Evolutionary conservation across 139 green algal genomes (phyloP), one percentile per base, ranked within the genome.

Genomic region (Chlorella sp.): DNA sequence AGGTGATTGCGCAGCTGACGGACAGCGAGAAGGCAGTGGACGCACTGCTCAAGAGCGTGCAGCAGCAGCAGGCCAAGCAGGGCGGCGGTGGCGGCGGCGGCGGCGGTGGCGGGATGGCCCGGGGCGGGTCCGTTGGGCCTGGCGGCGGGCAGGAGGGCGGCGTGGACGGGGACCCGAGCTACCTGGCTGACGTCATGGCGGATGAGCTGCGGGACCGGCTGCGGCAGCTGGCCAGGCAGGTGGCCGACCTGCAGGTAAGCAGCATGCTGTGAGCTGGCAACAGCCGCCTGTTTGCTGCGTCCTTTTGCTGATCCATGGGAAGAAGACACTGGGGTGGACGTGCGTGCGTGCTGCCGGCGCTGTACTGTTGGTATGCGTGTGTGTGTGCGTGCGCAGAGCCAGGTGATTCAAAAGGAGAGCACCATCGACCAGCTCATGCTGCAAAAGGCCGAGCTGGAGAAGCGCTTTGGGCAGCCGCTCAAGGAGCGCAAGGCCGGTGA

Each of bases 221-320:
- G 33, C 49, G 66, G 22, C 70, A 82, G 59, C 66, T 88, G 63
- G 80, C 80, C 3, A 64, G 72, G 2, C 80, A 88, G 74, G 69
- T 86, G 70, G 83, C 80, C 26, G 75, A 83, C 50, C 69, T 88
- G 68, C 83, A 88, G 67, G 73, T 81, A 35, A 1, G 61, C n/a
- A n/a, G n/a, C n/a, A n/a, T n/a, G n/a, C n/a, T n/a, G n/a, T n/a
- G n/a, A n/a, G n/a, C n/a, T n/a, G n/a, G n/a, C n/a, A n/a, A n/a
- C n/a, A n/a, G n/a, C n/a, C n/a, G n/a, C n/a, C n/a, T n/a, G n/a
- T n/a, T n/a, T n/a, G n/a, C n/a, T n/a, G n/a, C n/a, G n/a, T n/a
- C n/a, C n/a, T n/a, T n/a, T n/a, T n/a, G n/a, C n/a, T n/a, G n/a
- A n/a, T n/a, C n/a, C n/a, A n/a, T n/a, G n/a, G n/a, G n/a, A n/a